Percentiles rank a stretch among this genome's conserved stretches.
phyloP scores from a whole-genome alignment of 2,329 filamentous ascomycete species.

The Hymenoscyphus albidus region DNA sequence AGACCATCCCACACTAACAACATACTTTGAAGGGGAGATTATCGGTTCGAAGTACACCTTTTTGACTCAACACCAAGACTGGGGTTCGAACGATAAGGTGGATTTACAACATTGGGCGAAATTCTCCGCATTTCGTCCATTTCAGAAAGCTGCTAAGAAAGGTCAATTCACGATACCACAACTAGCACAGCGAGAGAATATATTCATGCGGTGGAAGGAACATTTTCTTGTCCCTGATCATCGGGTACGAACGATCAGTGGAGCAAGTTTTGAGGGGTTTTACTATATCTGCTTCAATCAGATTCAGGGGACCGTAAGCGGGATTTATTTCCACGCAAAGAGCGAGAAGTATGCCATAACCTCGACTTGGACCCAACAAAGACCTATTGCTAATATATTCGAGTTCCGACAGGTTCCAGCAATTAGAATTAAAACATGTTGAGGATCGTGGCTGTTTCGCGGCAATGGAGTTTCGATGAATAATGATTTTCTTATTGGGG shows the following conservation, averaged over 20 bases:
- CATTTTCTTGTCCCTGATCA: constrained; percentile 96
- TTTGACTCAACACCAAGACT: constrained; percentile 79
- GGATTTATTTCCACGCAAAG: constrained; percentile 97
- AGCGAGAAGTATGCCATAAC: constrained; percentile 80
- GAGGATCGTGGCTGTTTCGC: constrained; percentile 78
- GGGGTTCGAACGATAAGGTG: constrained; percentile 88
- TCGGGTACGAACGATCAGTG: constrained; percentile 81
- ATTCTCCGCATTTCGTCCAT: constrained; percentile 80
- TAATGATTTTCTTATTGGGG: constrained; percentile 34
- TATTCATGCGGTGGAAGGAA: constrained; percentile 99
- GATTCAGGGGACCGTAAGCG: constrained; percentile 76
- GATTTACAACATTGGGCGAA: constrained; percentile 92
- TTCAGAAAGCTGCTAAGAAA: constrained; percentile 56
- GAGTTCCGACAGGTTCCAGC: constrained; percentile 66
- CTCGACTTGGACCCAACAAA: not conserved
- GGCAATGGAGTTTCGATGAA: constrained; percentile 83
- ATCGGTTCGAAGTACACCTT: constrained; percentile 96
- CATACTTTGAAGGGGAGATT: constrained; percentile 97
- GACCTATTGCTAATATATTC: constrained; percentile 16
- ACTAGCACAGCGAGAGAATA: constrained; percentile 74
- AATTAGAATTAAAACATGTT: constrained; percentile 86
- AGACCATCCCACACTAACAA: constrained; percentile 95
- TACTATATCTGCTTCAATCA: constrained; percentile 99
- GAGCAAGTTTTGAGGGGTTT: constrained; percentile 96
- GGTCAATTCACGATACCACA: constrained; percentile 62